Conservation (phyloP, 331 rosid species). For the Prunus yedoensis region DNA sequence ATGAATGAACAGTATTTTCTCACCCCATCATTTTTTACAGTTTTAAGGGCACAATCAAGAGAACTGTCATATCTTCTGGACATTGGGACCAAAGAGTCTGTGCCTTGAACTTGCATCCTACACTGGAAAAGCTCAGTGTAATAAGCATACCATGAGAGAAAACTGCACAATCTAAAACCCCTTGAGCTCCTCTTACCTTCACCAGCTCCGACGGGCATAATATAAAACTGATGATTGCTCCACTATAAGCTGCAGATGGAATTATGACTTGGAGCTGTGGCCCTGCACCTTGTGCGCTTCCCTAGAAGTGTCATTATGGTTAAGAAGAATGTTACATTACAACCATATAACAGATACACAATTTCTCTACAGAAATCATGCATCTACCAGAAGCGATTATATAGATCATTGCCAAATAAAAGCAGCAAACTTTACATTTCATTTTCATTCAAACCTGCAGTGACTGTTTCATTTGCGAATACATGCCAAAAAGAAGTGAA, state of each 20-base stretch:
- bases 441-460: constrained; percentile 69
- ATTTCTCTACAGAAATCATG: constrained; percentile 10
- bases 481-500: constrained; percentile 83
- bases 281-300: constrained; percentile 51
- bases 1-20: constrained; percentile 34
- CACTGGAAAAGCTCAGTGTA: constrained; percentile 64
- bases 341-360: constrained; percentile 15
- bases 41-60: constrained; percentile 66
- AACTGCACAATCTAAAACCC: constrained; percentile 17
- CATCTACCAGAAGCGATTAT: constrained; percentile 12
- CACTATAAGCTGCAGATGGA: constrained; percentile 84
- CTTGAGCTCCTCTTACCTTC: constrained; percentile 57
- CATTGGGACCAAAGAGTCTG: constrained; percentile 66
- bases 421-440: constrained; percentile 23
- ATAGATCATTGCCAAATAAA: constrained; percentile 1
- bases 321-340: constrained; percentile 10
- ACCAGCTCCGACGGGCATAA: constrained; percentile 87
- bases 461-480: constrained; percentile 71
- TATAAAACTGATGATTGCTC: constrained; percentile 84
- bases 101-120: constrained; percentile 98
- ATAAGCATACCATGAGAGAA: constrained; percentile 33
- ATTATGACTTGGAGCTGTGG: constrained; percentile 69
- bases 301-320: constrained; percentile 47
- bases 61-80: constrained; percentile 75
- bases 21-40: constrained; percentile 75